Base-by-base conservation (phyloP, 352 stramenopile genomes). In the Thalassiosira livingstoniorum region DNA sequence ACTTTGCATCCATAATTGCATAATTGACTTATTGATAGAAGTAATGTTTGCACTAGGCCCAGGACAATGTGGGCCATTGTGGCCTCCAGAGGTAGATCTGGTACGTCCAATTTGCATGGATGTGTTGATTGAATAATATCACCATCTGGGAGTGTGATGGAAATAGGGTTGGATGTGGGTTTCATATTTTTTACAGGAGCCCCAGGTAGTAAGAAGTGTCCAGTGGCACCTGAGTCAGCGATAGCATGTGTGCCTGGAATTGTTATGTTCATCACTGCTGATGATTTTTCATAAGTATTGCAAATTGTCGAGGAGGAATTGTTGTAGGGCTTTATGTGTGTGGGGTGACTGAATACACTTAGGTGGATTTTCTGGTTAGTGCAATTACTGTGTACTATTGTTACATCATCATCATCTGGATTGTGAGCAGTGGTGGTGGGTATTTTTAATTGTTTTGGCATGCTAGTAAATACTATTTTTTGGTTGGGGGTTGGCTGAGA, bases 1-100 rank as follows among this genome's bases (percentile, higher is more conserved):
- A 82, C 63, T 80, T 55, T 57, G 64, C 66, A 86, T 67, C 78
- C 78, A 27, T 37, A 31, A 18, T 77, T 53, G 37, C 70, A 81
- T 31, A 66, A 72, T 21, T 70, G 53, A 31, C 23, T 29, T 23
- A 43, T 70, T 25, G 54, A 78, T 23, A 82, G 54, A 4, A 82
- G 54, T 1, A 57, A 82, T 25, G 31, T 47, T 31, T 81, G 69
- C 37, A 57, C 23, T 1, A 78, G 23, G 27, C 55, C 71, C 37
- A 64, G 82, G 1, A 82, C 37, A 51, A 78, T 86, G 32, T 86
- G 64, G 18, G 63, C 65, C 25, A 65, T 31, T 37, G 11, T 70
- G 25, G 55, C 53, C 0, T 37, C 13, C 1, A 51, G 10, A 42
- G 63, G 78, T 0, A 84, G 57, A 31, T 62, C 66, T 4, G 60